Conservation (phyloP, 352 stramenopile genomes). For the Pythium brachiatum region DNA sequence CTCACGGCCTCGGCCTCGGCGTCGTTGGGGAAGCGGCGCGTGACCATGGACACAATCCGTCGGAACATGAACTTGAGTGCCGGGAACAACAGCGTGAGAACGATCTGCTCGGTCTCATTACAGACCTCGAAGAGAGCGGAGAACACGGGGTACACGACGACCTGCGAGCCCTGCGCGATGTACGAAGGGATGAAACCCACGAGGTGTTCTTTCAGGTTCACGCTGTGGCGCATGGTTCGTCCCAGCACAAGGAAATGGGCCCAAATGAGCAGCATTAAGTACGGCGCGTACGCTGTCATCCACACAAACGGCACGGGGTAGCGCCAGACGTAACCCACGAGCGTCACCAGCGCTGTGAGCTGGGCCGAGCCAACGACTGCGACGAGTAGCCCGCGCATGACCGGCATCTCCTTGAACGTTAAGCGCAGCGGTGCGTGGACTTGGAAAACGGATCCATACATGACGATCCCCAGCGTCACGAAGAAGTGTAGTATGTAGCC, state of each 20-base stretch:
- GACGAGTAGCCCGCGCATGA: not conserved
- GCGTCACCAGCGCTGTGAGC: not conserved
- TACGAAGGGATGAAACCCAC: not conserved
- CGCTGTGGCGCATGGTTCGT: not conserved
- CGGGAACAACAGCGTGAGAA: slow-evolving; percentile 5
- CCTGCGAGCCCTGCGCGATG: slow-evolving; percentile 5
- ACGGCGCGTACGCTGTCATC: not conserved
- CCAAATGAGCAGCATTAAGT: not conserved
- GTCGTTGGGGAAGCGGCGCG: not conserved
- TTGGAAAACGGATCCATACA: not conserved
- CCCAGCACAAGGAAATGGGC: slow-evolving; percentile 4
- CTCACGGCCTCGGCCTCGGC: not conserved
- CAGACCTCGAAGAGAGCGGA: not conserved
- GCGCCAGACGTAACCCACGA: slow-evolving; percentile 8
- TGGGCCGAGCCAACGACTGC: not conserved
- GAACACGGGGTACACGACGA: slow-evolving; percentile 15
- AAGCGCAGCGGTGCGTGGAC: not conserved
- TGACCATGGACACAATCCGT: not conserved
- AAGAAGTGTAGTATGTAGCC: not conserved
- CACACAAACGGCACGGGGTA: slow-evolving; percentile 15
- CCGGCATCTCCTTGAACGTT: not conserved
- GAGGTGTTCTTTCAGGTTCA: not conserved
- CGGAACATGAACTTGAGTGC: slow-evolving; percentile 4
- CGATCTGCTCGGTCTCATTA: not conserved
- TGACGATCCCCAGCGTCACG: not conserved